Evolutionary conservation across 164 flowering plant genomes (phyloP), one percentile per base, ranked within the genome.

Genomic region (Dillenia turbinata): DNA sequence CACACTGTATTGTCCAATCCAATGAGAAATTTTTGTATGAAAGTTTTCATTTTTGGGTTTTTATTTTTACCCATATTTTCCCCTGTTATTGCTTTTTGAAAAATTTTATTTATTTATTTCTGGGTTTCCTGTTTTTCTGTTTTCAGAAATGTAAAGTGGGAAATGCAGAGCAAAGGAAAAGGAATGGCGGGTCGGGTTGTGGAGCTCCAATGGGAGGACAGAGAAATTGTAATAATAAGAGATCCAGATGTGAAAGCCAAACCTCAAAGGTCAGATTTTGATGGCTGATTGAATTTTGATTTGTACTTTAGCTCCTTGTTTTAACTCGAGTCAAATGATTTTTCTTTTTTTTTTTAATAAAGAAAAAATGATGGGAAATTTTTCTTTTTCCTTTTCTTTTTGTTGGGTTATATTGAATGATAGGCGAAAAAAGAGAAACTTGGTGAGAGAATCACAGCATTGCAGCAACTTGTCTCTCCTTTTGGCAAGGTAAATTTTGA

Each of bases 391-490:
- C 5, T 22, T 56, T 55, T 55, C 9, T 5, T 46, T 47, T n/a
- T 5, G 19, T 10, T 44, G 40, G 13, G 16, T 48, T 56, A 1
- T 4, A 33, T 5, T 5, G 40, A 45, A 50, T 49, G 10, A 44
- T 44, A 3, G 94, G 87, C 40, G 57, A 87, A 79, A 76, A 92
- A 86, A 56, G 95, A 85, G 81, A 92, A 85, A 75, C 77, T 92
- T 11, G 96, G 96, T 12, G 97, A 89, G 17, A 67, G 96, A 78
- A 85, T 92, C 53, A 63, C 90, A 22, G 80, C 96, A 9, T 63
- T 92, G 75, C 96, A 87, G 68, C 92, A 89, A 67, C 85, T 92
- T 9, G 97, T 92, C 9, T 92, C 94, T 61, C 96, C 33, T 26
- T 26, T 26, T 2, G 33, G 33, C 33, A 26, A 26, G 33, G 33